Conservation (phyloP, 202 grass and related monocot genomes). For the Elaeis oleifera region DNA sequence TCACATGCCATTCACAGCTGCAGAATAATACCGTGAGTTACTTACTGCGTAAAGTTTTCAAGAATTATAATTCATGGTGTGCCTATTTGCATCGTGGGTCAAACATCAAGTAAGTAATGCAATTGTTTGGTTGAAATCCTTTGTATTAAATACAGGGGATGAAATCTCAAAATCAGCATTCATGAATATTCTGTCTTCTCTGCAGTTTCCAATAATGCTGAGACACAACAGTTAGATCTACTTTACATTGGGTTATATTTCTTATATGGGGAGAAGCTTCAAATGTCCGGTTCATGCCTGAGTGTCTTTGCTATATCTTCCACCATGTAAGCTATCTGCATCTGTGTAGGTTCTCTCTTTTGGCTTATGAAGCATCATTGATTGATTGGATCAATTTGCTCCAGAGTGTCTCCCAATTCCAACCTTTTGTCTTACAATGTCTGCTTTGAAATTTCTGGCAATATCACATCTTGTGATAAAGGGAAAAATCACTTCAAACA, state of each 20-base stretch:
- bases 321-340: constrained; percentile 64
- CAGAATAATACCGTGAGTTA: constrained; percentile 22
- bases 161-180: not conserved
- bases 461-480: too few species aligned
- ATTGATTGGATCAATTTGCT: not conserved
- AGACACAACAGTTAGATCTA: constrained; percentile 54
- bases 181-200: constrained; percentile 2
- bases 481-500: too few species aligned
- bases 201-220: constrained; percentile 23
- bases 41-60: constrained; percentile 57
- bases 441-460: too few species aligned
- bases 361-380: constrained; percentile 1
- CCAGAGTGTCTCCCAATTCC: not conserved
- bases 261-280: constrained; percentile 99
- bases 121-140: not conserved
- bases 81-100: constrained; percentile 52
- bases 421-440: too few species aligned
- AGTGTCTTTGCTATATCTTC: constrained; percentile 96
- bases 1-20: constrained; percentile 43
- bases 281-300: constrained; percentile 97
- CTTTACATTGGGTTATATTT: constrained; percentile 85
- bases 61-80: constrained; percentile 85
- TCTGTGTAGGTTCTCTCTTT: constrained; percentile 8
- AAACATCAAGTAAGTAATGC: constrained; percentile 40
- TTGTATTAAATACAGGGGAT: not conserved